Evolutionary conservation across 139 green algal species (phyloP).

Genomic region (Coelastrella sp.): DNA sequence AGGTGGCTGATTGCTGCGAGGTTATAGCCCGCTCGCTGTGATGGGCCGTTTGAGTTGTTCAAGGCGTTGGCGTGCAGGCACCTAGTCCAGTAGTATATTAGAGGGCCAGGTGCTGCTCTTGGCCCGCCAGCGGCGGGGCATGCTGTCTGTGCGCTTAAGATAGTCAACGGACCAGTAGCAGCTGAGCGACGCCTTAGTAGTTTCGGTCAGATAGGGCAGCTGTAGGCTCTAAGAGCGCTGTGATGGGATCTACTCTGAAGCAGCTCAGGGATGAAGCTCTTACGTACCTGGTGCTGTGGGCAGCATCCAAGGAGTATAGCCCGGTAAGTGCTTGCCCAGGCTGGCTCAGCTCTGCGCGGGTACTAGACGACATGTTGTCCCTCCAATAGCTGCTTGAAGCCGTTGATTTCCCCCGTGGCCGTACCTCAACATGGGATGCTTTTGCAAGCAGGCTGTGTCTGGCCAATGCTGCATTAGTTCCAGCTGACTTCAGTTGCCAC

Average conservation of each 20-base stretch:
- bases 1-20: too few species aligned
- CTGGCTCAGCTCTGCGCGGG: background rate
- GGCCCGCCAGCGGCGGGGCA: too few species aligned
- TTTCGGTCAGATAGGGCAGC: background rate
- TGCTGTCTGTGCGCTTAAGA: background rate
- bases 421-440: too few species aligned
- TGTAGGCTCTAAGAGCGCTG: background rate
- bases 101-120: too few species aligned
- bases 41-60: too few species aligned
- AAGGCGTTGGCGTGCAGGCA: too few species aligned
- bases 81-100: too few species aligned
- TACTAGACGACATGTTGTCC: background rate
- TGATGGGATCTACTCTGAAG: background rate
- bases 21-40: too few species aligned
- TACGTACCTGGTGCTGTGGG: slow-evolving; percentile 22
- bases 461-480: background rate
- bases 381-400: background rate
- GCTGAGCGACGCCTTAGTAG: background rate
- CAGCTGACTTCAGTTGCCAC: background rate
- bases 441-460: too few species aligned
- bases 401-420: too few species aligned
- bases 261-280: slow-evolving; percentile 40
- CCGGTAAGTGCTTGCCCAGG: background rate
- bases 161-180: background rate
- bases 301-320: slow-evolving; percentile 34